These are phyloP conservation scores for Crepidotus sp. DNA, from an alignment of 1,284 basidiomycete genomes.

Conservation along the genomic window DNA sequence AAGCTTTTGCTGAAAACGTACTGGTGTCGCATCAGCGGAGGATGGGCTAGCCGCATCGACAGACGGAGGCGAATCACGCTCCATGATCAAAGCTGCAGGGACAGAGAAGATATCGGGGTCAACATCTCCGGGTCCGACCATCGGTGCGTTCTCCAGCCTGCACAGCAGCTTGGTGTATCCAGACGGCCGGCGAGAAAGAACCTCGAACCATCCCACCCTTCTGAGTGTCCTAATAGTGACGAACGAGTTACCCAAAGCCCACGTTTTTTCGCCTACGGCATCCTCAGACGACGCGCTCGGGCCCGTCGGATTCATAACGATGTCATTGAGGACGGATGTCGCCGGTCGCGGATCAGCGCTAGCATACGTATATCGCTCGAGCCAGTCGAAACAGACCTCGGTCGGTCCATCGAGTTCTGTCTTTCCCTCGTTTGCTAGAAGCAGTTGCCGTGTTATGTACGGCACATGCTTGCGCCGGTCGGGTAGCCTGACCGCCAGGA, in stretches of 20 bases:
- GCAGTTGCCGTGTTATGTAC: slow-evolving; percentile 82
- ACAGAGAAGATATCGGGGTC: slow-evolving; percentile 69
- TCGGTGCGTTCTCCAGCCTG: slow-evolving; percentile 83
- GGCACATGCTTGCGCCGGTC: slow-evolving; percentile 80
- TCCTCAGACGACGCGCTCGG: slow-evolving; percentile 30
- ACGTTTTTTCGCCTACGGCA: slow-evolving; percentile 59
- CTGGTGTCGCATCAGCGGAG: slow-evolving; percentile 1
- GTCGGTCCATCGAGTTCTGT: slow-evolving; percentile 79
- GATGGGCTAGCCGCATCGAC: slow-evolving; percentile 16
- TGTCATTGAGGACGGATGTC: slow-evolving; percentile 70
- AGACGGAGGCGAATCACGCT: slow-evolving; percentile 40
- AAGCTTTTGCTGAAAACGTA: not conserved
- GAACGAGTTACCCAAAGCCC: slow-evolving; percentile 83
- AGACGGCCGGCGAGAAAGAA: slow-evolving; percentile 81
- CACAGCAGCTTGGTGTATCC: slow-evolving; percentile 86
- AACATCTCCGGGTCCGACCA: slow-evolving; percentile 76
- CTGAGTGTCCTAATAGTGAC: slow-evolving; percentile 75
- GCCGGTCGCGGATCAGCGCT: slow-evolving; percentile 90
- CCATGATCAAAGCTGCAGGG: slow-evolving; percentile 67
- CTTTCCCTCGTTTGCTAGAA: slow-evolving; percentile 80
- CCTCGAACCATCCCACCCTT: slow-evolving; percentile 83
- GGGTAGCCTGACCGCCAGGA: slow-evolving; percentile 79
- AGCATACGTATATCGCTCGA: slow-evolving; percentile 90
- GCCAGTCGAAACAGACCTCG: slow-evolving; percentile 97
- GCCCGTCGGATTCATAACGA: slow-evolving; percentile 48